Evolutionary conservation across 75 land plant species (phyloP).

Genomic region (Cupressus sempervirens): DNA sequence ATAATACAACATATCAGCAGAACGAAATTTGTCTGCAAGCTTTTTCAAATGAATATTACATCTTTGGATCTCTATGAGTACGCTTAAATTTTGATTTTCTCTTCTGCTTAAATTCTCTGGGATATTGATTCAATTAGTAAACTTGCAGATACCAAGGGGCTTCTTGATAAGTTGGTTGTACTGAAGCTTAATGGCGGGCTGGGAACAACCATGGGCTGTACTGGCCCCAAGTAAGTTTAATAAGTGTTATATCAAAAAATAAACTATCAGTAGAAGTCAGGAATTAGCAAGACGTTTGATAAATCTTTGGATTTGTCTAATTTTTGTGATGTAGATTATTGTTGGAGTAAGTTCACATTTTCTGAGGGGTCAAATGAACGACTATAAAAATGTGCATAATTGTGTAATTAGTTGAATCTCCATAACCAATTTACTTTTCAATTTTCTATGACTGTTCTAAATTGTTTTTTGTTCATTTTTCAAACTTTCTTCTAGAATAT

Average conservation of each 20-base stretch:
- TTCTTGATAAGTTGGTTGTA: slow-evolving; percentile 93
- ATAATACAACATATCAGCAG: neutral
- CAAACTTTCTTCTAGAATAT: neutral
- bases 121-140: neutral
- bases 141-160: slow-evolving; percentile 68
- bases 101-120: neutral
- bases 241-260: neutral
- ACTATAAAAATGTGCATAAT: neutral
- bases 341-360: neutral
- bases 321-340: too few species aligned
- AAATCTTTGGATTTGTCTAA: neutral
- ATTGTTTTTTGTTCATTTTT: neutral
- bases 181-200: slow-evolving; percentile 96
- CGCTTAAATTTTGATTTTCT: neutral
- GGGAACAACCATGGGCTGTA: slow-evolving; percentile 99
- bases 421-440: neutral
- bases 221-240: slow-evolving; percentile 94
- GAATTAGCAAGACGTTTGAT: neutral
- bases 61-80: neutral
- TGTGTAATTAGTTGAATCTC: neutral
- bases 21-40: neutral
- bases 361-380: neutral
- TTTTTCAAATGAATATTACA: neutral
- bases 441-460: neutral
- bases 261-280: neutral